Percentiles rank a stretch among this genome's conserved stretches.
Conservation (phyloP, 169 alveolate genomes). For the Besnoitia besnoiti region DNA sequence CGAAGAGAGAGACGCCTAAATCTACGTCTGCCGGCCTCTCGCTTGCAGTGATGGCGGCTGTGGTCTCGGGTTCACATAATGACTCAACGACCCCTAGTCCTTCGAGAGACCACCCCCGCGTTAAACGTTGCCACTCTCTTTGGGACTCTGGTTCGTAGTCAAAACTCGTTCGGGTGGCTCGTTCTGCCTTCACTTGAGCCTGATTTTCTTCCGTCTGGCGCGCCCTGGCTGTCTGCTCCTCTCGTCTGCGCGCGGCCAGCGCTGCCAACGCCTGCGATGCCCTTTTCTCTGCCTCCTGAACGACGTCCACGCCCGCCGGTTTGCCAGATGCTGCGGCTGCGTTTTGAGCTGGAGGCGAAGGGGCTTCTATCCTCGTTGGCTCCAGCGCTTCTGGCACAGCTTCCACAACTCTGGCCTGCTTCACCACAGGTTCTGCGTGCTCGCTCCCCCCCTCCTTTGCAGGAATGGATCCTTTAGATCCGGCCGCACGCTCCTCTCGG, state of each 20-base stretch:
- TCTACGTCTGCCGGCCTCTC: neutral
- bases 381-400: too few relatives aligned
- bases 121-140: neutral
- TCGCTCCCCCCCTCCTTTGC: too few relatives aligned
- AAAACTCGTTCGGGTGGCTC: neutral
- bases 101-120: neutral
- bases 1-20: neutral
- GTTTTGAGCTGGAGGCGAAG: too few relatives aligned
- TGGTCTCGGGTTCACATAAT: neutral
- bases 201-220: neutral
- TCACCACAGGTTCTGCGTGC: too few relatives aligned
- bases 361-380: too few relatives aligned
- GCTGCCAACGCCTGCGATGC: too few relatives aligned
- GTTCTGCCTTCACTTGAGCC: neutral
- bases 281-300: neutral
- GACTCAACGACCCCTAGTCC: neutral
- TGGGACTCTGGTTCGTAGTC: neutral
- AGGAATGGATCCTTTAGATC: too few relatives aligned
- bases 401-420: too few relatives aligned
- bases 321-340: neutral
- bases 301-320: neutral
- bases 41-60: neutral
- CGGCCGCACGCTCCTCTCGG: too few relatives aligned
- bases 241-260: too few relatives aligned
- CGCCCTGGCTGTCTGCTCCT: neutral